A percentile compares a stretch with the other conserved stretches of the same genome.
These are phyloP conservation scores for Suillus lakei DNA, from an alignment of 768 basidiomycete species.

Conservation along the genomic window DNA sequence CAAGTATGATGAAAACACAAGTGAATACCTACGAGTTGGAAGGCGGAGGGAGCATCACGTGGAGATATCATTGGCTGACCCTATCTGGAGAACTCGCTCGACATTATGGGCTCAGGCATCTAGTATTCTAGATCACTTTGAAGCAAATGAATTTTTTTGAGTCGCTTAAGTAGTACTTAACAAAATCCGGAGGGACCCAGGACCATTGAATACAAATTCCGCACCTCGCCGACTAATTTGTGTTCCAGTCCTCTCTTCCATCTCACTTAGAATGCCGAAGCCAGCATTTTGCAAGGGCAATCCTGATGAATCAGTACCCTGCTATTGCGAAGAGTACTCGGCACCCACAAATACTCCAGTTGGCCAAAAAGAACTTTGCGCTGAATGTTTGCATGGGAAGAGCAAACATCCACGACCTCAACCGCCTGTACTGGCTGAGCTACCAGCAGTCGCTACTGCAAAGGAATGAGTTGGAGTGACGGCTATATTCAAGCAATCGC, in stretches of 20 bases:
- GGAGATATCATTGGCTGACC: too few species aligned
- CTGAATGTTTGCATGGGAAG: not conserved
- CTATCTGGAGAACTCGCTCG: too few species aligned
- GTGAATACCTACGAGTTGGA: too few species aligned
- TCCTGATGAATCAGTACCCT: not conserved
- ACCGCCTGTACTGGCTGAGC: not conserved
- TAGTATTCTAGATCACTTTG: too few species aligned
- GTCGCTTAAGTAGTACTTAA: not conserved
- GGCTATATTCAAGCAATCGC: too few species aligned
- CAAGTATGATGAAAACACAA: too few species aligned
- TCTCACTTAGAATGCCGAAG: not conserved
- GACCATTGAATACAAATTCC: conserved; percentile 7
- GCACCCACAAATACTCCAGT: not conserved
- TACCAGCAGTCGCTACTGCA: too few species aligned
- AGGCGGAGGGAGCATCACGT: too few species aligned
- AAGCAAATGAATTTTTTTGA: too few species aligned
- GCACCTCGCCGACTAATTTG: not conserved
- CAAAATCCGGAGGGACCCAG: not conserved
- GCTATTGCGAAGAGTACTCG: not conserved
- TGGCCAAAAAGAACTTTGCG: not conserved
- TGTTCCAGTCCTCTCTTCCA: not conserved
- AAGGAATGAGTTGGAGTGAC: too few species aligned
- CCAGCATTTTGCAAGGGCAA: not conserved
- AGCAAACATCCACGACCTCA: not conserved
- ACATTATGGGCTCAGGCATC: too few species aligned